phyloP scores from a whole-genome alignment of 768 basidiomycete genomes.

The Pleurotus salmoneostramineus region DNA sequence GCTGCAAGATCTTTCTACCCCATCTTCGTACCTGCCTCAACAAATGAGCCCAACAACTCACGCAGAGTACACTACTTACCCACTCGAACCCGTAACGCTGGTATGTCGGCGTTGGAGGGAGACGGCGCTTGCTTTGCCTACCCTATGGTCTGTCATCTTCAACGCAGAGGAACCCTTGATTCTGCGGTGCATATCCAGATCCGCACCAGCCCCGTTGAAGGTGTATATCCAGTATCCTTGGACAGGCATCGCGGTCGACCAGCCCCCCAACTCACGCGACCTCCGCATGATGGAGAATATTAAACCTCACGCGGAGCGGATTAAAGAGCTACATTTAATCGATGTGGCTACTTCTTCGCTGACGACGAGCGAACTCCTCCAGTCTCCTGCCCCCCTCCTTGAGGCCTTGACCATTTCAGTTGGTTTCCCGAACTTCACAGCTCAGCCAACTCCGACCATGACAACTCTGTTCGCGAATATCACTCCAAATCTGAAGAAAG shows the following conservation, averaged over 20 bases:
- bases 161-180: background rate
- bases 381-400: background rate
- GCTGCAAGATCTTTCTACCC: slow-evolving; percentile 5
- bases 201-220: background rate
- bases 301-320: background rate
- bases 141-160: slow-evolving; percentile 3
- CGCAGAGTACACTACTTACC: slow-evolving; percentile 1
- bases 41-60: background rate
- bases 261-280: background rate
- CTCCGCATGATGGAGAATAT: background rate
- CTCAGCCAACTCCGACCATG: background rate
- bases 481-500: background rate
- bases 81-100: background rate
- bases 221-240: slow-evolving; percentile 2
- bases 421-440: background rate
- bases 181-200: background rate
- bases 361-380: background rate
- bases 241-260: background rate
- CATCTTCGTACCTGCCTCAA: slow-evolving; percentile 2
- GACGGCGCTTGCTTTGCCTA: background rate
- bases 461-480: background rate
- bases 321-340: background rate
- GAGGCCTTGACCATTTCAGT: slow-evolving; percentile 2
- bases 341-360: background rate
- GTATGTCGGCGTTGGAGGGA: slow-evolving; percentile 6